Conservation (phyloP, 2,329 filamentous ascomycete genomes). For the Paecilomyces dactylethromorphus region DNA sequence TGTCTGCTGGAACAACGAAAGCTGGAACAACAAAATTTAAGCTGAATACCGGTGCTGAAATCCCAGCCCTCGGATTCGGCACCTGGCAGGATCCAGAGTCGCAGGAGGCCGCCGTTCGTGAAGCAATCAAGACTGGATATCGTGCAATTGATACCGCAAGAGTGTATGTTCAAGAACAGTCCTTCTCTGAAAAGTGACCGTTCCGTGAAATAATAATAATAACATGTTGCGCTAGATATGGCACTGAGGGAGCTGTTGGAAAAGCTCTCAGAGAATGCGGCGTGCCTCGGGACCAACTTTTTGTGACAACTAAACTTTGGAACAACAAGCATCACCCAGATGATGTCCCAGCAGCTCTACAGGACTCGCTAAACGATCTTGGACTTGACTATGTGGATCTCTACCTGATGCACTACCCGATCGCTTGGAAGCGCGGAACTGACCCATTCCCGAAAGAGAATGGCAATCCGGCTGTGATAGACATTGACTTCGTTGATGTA, state of each 20-base stretch:
- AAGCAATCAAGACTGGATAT: slow-evolving; percentile 47
- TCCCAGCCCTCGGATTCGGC: slow-evolving; percentile 46
- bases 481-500: slow-evolving; percentile 46
- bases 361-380: slow-evolving; percentile 56
- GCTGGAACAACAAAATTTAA: slow-evolving; percentile 30
- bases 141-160: slow-evolving; percentile 49
- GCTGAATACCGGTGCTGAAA: slow-evolving; percentile 42
- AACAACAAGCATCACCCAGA: slow-evolving; percentile 57
- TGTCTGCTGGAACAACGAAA: slow-evolving; percentile 10
- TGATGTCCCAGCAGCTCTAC: slow-evolving; percentile 56
- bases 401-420: slow-evolving; percentile 63
- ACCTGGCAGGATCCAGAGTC: slow-evolving; percentile 49
- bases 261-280: slow-evolving; percentile 57
- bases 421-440: slow-evolving; percentile 46
- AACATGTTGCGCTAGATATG: slow-evolving; percentile 39
- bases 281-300: slow-evolving; percentile 58
- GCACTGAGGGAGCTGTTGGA: slow-evolving; percentile 61
- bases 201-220: background rate
- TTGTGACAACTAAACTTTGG: slow-evolving; percentile 63
- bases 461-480: slow-evolving; percentile 35
- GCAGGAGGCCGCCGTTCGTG: slow-evolving; percentile 43
- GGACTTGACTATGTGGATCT: slow-evolving; percentile 63
- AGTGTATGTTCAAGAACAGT: slow-evolving; percentile 23
- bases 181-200: background rate
- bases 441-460: slow-evolving; percentile 42